Percentiles rank a stretch among this genome's conserved stretches.
These are phyloP conservation scores for Penicillium sp. DNA, from an alignment of 2,329 filamentous ascomycete genomes.

Conservation along the genomic window DNA sequence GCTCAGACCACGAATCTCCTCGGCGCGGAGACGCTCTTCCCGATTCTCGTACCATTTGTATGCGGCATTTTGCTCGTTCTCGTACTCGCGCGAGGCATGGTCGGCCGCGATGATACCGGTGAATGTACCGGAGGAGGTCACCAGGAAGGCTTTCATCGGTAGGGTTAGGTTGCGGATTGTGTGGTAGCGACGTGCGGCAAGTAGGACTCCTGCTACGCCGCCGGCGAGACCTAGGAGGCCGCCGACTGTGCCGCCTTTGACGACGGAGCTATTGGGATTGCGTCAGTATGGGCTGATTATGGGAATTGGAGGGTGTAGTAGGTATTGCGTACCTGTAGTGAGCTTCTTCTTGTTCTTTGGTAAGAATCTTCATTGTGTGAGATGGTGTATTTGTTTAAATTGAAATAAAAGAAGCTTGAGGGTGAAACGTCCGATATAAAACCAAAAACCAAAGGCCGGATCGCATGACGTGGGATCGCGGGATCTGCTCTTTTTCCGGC, in stretches of 20 bases:
- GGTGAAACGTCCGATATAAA: conserved; percentile 8
- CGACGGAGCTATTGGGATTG: conserved; percentile 56
- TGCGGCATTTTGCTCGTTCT: conserved; percentile 67
- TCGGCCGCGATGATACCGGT: conserved; percentile 87
- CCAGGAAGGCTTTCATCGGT: conserved; percentile 87
- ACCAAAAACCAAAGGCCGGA: conserved; percentile 24
- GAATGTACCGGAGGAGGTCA: conserved; percentile 79
- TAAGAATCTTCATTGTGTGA: conserved; percentile 86
- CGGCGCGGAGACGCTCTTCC: conserved; percentile 57
- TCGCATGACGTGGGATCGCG: conserved; percentile 26
- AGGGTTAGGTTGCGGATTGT: conserved; percentile 79
- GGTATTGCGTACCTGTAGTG: conserved; percentile 68
- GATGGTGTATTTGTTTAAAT: neutral
- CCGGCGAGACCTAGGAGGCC: conserved; percentile 65
- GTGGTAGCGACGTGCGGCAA: conserved; percentile 69
- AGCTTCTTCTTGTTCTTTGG: conserved; percentile 83
- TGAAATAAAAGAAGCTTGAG: neutral
- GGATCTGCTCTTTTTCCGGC: conserved; percentile 25
- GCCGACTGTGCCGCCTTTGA: conserved; percentile 77
- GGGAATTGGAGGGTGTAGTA: neutral
- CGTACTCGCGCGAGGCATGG: conserved; percentile 67
- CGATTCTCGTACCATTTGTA: conserved; percentile 64
- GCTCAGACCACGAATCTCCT: conserved; percentile 58
- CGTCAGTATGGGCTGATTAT: conserved; percentile 19
- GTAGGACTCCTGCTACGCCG: conserved; percentile 67